Base-by-base conservation (phyloP, 805 yeast species). In the Ogataea trehaloabstinens region DNA sequence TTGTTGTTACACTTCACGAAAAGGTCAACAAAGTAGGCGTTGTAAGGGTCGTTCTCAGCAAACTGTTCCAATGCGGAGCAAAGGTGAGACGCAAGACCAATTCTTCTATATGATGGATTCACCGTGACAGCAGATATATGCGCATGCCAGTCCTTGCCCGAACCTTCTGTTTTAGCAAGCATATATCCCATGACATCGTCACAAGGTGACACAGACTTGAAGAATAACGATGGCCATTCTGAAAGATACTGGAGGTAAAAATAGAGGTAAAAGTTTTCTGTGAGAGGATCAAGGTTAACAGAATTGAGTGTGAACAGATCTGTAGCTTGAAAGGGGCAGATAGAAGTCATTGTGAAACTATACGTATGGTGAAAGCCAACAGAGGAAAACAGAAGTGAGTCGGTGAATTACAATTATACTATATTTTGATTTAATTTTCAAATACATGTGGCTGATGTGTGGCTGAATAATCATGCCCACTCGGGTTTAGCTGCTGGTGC, bases 81-180 rank as follows among this genome's bases (percentile, higher is more conserved):
- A 29, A 93, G 67, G 42, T 76, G 74, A 6, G 89, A 77, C 1
- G 97, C 99, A 28, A 93, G 66, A 2, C 96, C 95, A 12, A 91
- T 71, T 44, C 98, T 67, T 38, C 99, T 67, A 60, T 83, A 91
- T 37, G 78, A 81, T 10, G 86, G 82, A 42, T 84, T 83, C 1
- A 93, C 84, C 0, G 98, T 89, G 3, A 93, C 96, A 0, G 99
- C 98, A 0, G 98, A 88, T 35, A 93, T 89, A 60, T 93, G 99
- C 1, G 95, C 78, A 56, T 93, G 99, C 96, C 97, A 91, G 43
- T 89, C 93, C 33, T 73, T 77, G 4, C 73, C 78, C 25, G 69
- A 69, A 0, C 99, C 99, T 60, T 93, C 99, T 1, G 95, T 82
- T 60, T 93, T 93, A n/a, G 95, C 98, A 79, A 93, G 79, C 95